Conservation (phyloP, 768 basidiomycete genomes). For the Kwoniella sp. region DNA sequence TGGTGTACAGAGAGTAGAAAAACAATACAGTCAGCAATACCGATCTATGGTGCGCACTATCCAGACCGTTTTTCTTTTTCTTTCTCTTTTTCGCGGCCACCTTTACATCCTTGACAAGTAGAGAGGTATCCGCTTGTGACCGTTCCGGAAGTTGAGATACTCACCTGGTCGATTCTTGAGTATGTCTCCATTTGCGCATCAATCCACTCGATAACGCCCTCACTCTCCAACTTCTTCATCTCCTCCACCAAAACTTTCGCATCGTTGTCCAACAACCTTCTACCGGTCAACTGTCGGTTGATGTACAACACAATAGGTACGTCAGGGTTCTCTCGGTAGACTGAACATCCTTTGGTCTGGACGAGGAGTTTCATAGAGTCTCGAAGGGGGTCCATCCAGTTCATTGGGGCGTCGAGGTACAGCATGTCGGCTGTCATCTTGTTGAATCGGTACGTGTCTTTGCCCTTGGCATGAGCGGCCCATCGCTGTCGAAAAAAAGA, state of each 20-base stretch:
- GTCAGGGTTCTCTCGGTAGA: constrained; percentile 22
- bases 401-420: constrained; percentile 18
- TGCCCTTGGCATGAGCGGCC: constrained; percentile 32
- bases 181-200: constrained; percentile 39
- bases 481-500: constrained; percentile 27
- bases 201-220: constrained; percentile 35
- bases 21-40: background rate
- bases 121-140: too few species aligned
- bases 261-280: constrained; percentile 29
- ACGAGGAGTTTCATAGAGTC: constrained; percentile 23
- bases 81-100: too few species aligned
- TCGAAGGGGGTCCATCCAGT: constrained; percentile 44
- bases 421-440: constrained; percentile 41
- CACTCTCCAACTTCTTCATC: constrained; percentile 27
- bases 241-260: constrained; percentile 20
- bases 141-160: too few species aligned
- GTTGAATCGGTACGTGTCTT: constrained; percentile 34
- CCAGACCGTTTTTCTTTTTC: too few species aligned
- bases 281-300: constrained; percentile 37
- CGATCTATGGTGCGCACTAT: background rate
- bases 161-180: constrained; percentile 30
- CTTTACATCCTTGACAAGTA: too few species aligned
- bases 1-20: background rate
- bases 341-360: constrained; percentile 24
- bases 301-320: constrained; percentile 45